phyloP scores from a whole-genome alignment of 2,329 filamentous ascomycete species.

The Fusarium setosum region DNA sequence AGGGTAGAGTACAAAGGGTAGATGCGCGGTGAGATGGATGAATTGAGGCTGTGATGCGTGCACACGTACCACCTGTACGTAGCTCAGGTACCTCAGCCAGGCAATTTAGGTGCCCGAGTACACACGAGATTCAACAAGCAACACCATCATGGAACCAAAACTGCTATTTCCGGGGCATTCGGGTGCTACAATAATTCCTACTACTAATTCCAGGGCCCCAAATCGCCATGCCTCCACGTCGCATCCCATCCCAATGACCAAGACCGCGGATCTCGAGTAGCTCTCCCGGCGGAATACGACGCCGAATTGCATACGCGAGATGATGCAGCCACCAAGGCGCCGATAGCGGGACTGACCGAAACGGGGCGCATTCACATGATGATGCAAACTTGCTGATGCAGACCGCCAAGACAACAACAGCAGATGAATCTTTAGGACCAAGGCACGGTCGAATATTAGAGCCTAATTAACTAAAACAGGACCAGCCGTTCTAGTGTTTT shows the following conservation, averaged over 20 bases:
- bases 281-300: conserved; percentile 1
- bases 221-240: not conserved
- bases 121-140: not conserved
- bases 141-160: not conserved
- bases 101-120: not conserved
- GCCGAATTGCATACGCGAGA: conserved; percentile 21
- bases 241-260: conserved; percentile 5
- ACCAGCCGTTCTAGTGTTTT: conserved; percentile 7
- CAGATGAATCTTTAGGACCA: conserved; percentile 9
- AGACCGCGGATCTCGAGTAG: conserved; percentile 25
- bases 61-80: conserved; percentile 28
- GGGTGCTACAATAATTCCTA: not conserved
- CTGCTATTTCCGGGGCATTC: not conserved
- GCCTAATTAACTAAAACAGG: conserved; percentile 17
- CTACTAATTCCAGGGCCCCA: not conserved
- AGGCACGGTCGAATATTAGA: conserved; percentile 16
- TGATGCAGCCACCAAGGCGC: conserved; percentile 2
- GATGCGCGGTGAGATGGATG: conserved; percentile 18
- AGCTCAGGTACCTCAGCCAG: not conserved
- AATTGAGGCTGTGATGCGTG: conserved; percentile 33
- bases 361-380: conserved; percentile 26
- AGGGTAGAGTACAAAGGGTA: conserved; percentile 24
- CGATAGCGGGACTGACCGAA: conserved; percentile 28
- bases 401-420: conserved; percentile 23
- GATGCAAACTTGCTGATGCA: conserved; percentile 16